phyloP scores from a whole-genome alignment of 2,329 filamentous ascomycete genomes.

The Fonsecaea monophora region DNA sequence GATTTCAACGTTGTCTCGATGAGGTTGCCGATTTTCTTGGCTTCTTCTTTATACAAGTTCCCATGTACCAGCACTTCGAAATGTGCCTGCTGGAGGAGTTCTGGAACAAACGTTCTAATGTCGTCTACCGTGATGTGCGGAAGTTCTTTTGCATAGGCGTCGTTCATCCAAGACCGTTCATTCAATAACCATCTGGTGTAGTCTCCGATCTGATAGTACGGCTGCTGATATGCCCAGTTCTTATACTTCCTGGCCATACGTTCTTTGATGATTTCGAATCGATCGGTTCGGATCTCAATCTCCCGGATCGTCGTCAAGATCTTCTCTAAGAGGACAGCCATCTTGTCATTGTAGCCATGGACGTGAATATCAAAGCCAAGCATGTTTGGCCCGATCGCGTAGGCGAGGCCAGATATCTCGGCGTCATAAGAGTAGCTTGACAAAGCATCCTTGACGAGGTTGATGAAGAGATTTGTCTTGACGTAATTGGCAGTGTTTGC shows the following conservation, averaged over 20 bases:
- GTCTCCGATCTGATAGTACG: conserved; percentile 85
- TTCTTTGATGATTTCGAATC: conserved; percentile 92
- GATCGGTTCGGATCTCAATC: conserved; percentile 80
- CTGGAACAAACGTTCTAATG: conserved; percentile 77
- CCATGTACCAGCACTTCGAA: conserved; percentile 89
- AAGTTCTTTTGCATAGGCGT: conserved; percentile 79
- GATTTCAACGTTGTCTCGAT: conserved; percentile 80
- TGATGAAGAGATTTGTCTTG: conserved; percentile 79
- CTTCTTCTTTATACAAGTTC: conserved; percentile 93
- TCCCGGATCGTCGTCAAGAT: conserved; percentile 84
- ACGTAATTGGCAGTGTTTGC: conserved; percentile 79
- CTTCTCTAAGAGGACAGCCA: conserved; percentile 87
- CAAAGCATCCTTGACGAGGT: conserved; percentile 85
- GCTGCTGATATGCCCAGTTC: conserved; percentile 87
- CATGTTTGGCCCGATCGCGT: conserved; percentile 74
- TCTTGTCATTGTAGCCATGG: conserved; percentile 94
- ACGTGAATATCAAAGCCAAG: conserved; percentile 79
- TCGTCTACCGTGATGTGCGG: conserved; percentile 75
- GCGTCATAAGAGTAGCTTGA: conserved; percentile 96
- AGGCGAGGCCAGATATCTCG: conserved; percentile 86
- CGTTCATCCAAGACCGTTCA: conserved; percentile 78
- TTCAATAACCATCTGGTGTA: conserved; percentile 81
- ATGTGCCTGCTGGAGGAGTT: conserved; percentile 81
- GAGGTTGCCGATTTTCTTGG: conserved; percentile 80
- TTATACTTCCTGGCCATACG: conserved; percentile 75